These are phyloP conservation scores for Boechera divaricarpa DNA, from an alignment of 345 rosid species.

Conservation along the genomic window DNA sequence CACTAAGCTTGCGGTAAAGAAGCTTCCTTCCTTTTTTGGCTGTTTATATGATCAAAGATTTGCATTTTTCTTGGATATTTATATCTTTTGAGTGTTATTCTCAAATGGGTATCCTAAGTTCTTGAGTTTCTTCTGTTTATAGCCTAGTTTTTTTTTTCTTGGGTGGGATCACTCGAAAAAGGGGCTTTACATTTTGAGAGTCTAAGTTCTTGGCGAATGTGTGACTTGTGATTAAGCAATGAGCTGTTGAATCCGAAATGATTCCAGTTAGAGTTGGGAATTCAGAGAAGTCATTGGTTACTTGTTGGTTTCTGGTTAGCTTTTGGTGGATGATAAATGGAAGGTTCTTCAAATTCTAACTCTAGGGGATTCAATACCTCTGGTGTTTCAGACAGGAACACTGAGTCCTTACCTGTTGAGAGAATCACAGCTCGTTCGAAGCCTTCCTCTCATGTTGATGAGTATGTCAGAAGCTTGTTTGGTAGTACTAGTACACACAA, in stretches of 20 bases:
- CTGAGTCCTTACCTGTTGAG: conserved; percentile 43
- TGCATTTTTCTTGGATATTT: conserved; percentile 25
- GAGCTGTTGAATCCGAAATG: conserved; percentile 56
- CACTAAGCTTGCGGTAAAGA: conserved; percentile 38
- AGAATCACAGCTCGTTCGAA: conserved; percentile 44
- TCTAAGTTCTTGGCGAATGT: conserved; percentile 24
- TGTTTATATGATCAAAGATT: conserved; percentile 27
- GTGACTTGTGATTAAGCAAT: conserved; percentile 40
- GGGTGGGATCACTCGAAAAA: conserved; percentile 25
- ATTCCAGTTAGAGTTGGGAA: conserved; percentile 50
- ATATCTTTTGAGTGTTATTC: conserved; percentile 30
- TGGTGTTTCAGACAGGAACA: conserved; percentile 62
- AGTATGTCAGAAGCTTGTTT: conserved; percentile 57
- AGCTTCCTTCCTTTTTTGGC: conserved; percentile 38
- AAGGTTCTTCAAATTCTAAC: conserved; percentile 80
- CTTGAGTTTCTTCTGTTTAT: conserved; percentile 20
- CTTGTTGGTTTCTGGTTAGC: conserved; percentile 50
- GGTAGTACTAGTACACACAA: conserved; percentile 50
- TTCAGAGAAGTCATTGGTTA: conserved; percentile 49
- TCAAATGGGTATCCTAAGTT: conserved; percentile 35
- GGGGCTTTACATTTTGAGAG: conserved; percentile 37
- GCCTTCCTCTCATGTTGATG: conserved; percentile 59
- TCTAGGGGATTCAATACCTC: conserved; percentile 66
- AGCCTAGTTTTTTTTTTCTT: conserved; percentile 9
- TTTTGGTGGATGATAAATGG: conserved; percentile 71